Evolutionary conservation across 345 rosid species (phyloP), one percentile per base, ranked within the genome.

Genomic region (Arabidopsis arenosa): DNA sequence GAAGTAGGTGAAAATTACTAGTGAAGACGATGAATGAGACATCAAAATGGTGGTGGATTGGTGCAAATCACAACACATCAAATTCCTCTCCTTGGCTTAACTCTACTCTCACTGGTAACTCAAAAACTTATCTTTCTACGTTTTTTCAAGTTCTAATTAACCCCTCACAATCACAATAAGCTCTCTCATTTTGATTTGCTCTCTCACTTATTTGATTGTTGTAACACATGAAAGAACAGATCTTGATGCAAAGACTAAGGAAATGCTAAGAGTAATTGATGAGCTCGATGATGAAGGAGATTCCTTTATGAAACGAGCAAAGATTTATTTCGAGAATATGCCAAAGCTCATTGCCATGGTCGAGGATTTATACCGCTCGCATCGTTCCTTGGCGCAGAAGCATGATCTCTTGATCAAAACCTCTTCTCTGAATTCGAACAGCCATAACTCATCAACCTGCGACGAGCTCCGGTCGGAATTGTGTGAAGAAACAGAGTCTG

Each of bases 31-130:
- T 55, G 74, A 17, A 56, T 40, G 43, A 15, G 41, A 30, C 53
- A 56, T 56, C 74, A 45, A 70, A 70, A 14, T 70, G 65, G 55
- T 70, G 65, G 64, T 70, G 66, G 74, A 69, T 55, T 69, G 33
- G 26, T 59, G 44, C 5, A 30, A 70, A 17, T 43, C 45, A 57
- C 55, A 57, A 33, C 55, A 57, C 66, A 30, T 57, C 74, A 56
- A 33, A 18, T 57, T 52, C 61, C 5, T 70, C 74, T 41, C 26
- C 65, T 9, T 70, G 74, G 74, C 65, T 70, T 33, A 41, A 30
- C 53, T 43, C 55, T 57, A 57, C 65, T 56, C 63, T 70, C 54
- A 57, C 56, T 6, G 65, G 74, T 70, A 69, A 26, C 26, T 67
- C 32, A 28, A 37, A 13, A 39, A 8, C 7, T 13, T 53, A 13